Evolutionary conservation across 116 monocot species (phyloP).

Genomic region (Posidonia oceanica): DNA sequence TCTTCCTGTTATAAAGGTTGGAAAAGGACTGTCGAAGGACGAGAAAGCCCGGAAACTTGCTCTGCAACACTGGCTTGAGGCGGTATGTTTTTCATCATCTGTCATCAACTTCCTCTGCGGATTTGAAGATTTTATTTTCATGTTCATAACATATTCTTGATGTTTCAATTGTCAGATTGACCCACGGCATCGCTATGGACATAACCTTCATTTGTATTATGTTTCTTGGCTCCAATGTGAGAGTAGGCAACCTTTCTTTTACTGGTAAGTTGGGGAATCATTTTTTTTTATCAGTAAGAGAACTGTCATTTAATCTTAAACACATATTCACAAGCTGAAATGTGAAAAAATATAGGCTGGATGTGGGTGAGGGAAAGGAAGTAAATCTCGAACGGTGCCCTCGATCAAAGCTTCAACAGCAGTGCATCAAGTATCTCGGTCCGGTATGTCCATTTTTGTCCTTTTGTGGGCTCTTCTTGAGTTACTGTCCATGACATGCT

Average conservation of each 20-base stretch:
- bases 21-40: slow-evolving; percentile 80
- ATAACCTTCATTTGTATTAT: slow-evolving; percentile 91
- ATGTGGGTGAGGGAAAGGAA: slow-evolving; percentile 89
- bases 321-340: background rate
- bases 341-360: slow-evolving; percentile 41
- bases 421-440: slow-evolving; percentile 95
- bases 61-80: slow-evolving; percentile 94
- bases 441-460: slow-evolving; percentile 33
- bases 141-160: background rate
- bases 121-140: background rate
- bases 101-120: too few relatives aligned
- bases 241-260: slow-evolving; percentile 95
- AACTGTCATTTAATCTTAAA: background rate
- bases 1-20: slow-evolving; percentile 41
- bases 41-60: slow-evolving; percentile 84
- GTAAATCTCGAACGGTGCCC: slow-evolving; percentile 59
- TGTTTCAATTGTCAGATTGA: slow-evolving; percentile 51
- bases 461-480: too few relatives aligned
- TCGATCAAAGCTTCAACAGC: slow-evolving; percentile 64
- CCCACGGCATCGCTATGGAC: slow-evolving; percentile 93
- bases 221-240: slow-evolving; percentile 62
- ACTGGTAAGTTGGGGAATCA: slow-evolving; percentile 10
- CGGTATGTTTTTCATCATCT: slow-evolving; percentile 30
- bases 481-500: background rate
- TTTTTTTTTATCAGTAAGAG: background rate